Evolutionary conservation across 768 basidiomycete species (phyloP), one percentile per base, ranked within the genome.

Genomic region (Boletus vinaceobasis): DNA sequence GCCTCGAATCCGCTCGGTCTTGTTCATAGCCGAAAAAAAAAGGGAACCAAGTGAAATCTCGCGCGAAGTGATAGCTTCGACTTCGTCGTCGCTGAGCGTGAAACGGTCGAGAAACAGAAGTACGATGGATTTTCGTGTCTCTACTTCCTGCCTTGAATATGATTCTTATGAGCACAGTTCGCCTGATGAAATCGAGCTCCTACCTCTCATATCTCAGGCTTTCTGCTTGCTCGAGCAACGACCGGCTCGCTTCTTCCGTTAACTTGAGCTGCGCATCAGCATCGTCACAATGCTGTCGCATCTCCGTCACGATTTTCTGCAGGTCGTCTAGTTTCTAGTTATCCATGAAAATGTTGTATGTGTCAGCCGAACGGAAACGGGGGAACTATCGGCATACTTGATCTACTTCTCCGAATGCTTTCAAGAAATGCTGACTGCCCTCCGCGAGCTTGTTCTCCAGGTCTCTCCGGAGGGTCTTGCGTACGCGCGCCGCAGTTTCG

Each of bases 11-110:
- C 74, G 75, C 62, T 90, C 87, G 0, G 90, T 86, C 66, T 88
- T 88, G 70, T 92, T 88, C 85, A 98, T 89, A 0, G 90, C 89
- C 3, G 78, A 73, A 67, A 98, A 98, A 64, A 99, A 87, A 2
- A 75, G 76, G 6, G 76, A 67, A 0, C 88, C 87, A 17, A 97
- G 77, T 6, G 87, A 81, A 5, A 94, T 79, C 31, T 95, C 87
- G 36, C 92, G 75, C 10, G 90, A 92, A 0, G 83, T 84, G 37
- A 99, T 76, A 0, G 87, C 83, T 31, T 87, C 82, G 1, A 81
- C 72, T 64, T 98, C 94, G 13, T 79, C 76, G 2, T 87, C 80
- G 4, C 73, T 81, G 14, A 98, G 82, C 1, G 93, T 97, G 71
- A 98, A 99, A 2, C 88, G 84, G 0, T 79, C 71, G 23, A 99